Base-by-base conservation (phyloP, 1,139 yeast genomes). In the Hansenula anomala region DNA sequence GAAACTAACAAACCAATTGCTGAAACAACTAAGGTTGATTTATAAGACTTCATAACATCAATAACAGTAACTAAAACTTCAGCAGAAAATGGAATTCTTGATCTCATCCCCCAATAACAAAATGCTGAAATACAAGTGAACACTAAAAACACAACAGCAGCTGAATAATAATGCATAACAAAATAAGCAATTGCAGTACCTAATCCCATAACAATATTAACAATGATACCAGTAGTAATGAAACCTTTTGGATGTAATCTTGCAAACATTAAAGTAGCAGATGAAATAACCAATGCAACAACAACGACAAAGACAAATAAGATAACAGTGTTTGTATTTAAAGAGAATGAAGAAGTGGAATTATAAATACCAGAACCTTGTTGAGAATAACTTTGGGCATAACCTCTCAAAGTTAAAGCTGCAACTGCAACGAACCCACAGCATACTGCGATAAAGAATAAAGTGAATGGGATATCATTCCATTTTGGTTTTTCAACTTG, bases 151-250 rank as follows among this genome's bases (percentile, higher is more conserved):
- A 85, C 89, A 46, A 86, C 67, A 5, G 88, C 95, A 0, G 95
- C 90, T 10, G 89, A 80, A 66, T 80, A 87, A 59, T 86, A 82
- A 28, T 69, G 64, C 45, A 67, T 63, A 3, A 71, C 76, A 54
- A 86, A 70, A 57, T 84, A 87, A 61, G 76, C 82, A 45, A 87
- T 77, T 8, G 88, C 75, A 6, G 95, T 80, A 13, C 85, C 95
- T 27, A 87, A 53, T 1, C 94, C 90, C 41, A 86, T 59, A 2
- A 80, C 54, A 24, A 86, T 68, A 54, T 87, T 88, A 36, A 80
- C 61, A 23, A 85, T 67, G 51, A 88, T 73, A 4, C 95, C 87
- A 20, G 78, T 63, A 41, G 76, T 73, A 49, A 90, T 85, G 59
- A 89, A 90, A 37, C 72, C 59, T 42, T 71, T 69, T 12, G 96